Evolutionary conservation across 2,329 filamentous ascomycete species (phyloP).

Genomic region (Sclerotinia glacialis): DNA sequence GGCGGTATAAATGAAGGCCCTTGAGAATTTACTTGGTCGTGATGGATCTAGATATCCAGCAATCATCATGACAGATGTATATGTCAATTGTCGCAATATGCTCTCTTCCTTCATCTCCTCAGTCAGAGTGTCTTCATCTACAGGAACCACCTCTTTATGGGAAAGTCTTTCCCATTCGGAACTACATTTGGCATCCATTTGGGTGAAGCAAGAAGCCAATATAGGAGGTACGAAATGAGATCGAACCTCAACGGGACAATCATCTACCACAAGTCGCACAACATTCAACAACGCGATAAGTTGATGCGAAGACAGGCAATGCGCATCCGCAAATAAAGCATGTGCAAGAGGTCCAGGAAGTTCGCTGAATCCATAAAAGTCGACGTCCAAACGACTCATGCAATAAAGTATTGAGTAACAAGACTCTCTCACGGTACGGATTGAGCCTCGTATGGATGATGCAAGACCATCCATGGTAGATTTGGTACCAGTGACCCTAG

Average conservation of each 20-base stretch:
- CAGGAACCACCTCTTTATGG: slow-evolving; percentile 56
- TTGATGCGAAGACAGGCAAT: slow-evolving; percentile 84
- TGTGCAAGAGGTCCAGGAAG: slow-evolving; percentile 79
- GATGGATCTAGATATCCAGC: slow-evolving; percentile 81
- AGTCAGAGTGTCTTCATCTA: slow-evolving; percentile 73
- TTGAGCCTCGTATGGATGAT: slow-evolving; percentile 84
- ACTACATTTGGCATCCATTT: slow-evolving; percentile 83
- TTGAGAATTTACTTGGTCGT: slow-evolving; percentile 54
- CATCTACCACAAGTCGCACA: slow-evolving; percentile 83
- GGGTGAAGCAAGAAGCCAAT: slow-evolving; percentile 74
- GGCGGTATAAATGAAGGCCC: neutral
- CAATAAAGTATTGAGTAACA: slow-evolving; percentile 94
- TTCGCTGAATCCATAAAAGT: slow-evolving; percentile 88
- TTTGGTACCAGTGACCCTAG: slow-evolving; percentile 83
- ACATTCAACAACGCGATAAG: slow-evolving; percentile 90
- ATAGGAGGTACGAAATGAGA: slow-evolving; percentile 81
- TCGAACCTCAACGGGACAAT: slow-evolving; percentile 78
- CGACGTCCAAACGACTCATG: slow-evolving; percentile 79
- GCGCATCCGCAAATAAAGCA: slow-evolving; percentile 78
- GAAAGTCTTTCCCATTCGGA: slow-evolving; percentile 81
- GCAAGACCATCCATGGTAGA: slow-evolving; percentile 88
- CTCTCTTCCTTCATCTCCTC: slow-evolving; percentile 99
- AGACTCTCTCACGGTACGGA: slow-evolving; percentile 86
- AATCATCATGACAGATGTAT: slow-evolving; percentile 88
- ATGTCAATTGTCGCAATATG: slow-evolving; percentile 87